phyloP scores from a whole-genome alignment of 2,329 filamentous ascomycete genomes.

The Apiospora rasikravindrae region DNA sequence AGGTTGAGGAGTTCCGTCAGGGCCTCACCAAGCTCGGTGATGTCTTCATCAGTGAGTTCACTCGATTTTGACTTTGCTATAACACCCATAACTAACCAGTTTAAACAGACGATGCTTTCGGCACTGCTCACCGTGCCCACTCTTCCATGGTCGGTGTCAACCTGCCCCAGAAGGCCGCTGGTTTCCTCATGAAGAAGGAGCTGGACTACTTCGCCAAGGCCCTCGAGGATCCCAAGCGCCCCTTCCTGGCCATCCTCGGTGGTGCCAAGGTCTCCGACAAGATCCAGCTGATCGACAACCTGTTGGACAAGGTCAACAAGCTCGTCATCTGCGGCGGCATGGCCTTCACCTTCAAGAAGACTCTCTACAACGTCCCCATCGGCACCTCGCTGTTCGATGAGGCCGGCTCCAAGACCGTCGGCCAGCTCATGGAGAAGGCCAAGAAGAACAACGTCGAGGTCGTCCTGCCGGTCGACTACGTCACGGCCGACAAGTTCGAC shows the following conservation, averaged over 20 bases:
- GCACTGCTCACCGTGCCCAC: constrained; percentile 97
- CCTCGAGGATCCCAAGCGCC: constrained; percentile 88
- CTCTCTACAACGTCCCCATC: constrained; percentile 87
- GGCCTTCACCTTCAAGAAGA: constrained; percentile 99
- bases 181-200: constrained; percentile 99
- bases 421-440: constrained; percentile 88
- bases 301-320: constrained; percentile 96
- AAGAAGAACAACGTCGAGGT: constrained; percentile 96
- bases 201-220: constrained; percentile 99
- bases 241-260: constrained; percentile 97
- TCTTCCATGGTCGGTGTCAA: constrained; percentile 99
- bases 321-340: constrained; percentile 96
- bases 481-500: constrained; percentile 94
- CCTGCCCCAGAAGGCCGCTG: constrained; percentile 94
- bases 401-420: constrained; percentile 89
- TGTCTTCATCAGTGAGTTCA: constrained; percentile 86
- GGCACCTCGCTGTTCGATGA: constrained; percentile 93
- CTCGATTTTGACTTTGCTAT: background rate
- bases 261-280: constrained; percentile 99
- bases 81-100: background rate
- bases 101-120: constrained; percentile 87
- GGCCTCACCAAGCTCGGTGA: constrained; percentile 93
- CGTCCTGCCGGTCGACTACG: constrained; percentile 91
- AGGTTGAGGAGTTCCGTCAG: constrained; percentile 93
- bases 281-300: constrained; percentile 99